phyloP scores from a whole-genome alignment of 2,329 filamentous ascomycete species.

The Beauveria scarabaeidicola region DNA sequence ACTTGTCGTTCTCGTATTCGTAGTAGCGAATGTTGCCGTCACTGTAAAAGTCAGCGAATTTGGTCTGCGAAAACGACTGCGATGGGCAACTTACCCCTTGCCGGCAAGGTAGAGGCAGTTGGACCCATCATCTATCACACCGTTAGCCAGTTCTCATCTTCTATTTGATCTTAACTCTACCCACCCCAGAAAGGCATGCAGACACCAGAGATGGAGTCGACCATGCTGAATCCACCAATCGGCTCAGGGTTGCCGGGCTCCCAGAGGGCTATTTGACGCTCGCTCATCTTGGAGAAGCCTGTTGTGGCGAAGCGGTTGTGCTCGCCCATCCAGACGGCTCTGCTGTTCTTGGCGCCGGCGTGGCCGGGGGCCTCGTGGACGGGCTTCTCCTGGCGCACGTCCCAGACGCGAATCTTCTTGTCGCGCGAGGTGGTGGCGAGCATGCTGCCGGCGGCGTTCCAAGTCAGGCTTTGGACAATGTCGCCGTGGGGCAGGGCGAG shows the following conservation, averaged over 20 bases:
- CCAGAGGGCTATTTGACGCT: constrained; percentile 92
- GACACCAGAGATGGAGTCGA: constrained; percentile 94
- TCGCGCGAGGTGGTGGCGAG: constrained; percentile 90
- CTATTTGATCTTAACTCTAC: constrained; percentile 27
- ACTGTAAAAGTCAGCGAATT: constrained; percentile 12
- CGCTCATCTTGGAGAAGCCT: constrained; percentile 97
- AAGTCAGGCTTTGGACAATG: constrained; percentile 90
- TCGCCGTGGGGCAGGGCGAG: constrained; percentile 78
- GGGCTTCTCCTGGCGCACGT: constrained; percentile 84
- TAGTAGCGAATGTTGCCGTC: constrained; percentile 99
- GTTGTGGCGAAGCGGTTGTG: constrained; percentile 94
- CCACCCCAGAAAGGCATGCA: constrained; percentile 95
- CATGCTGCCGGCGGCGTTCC: constrained; percentile 82
- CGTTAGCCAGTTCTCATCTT: constrained; percentile 16
- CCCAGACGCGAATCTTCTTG: constrained; percentile 97
- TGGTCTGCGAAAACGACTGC: constrained; percentile 34
- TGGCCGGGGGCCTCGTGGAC: constrained; percentile 81
- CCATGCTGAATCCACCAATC: constrained; percentile 78
- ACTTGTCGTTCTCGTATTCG: constrained; percentile 97
- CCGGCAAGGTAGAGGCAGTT: constrained; percentile 93
- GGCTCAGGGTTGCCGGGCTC: constrained; percentile 81
- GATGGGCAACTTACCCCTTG: constrained; percentile 61
- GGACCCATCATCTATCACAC: constrained; percentile 64
- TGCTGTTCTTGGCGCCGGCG: constrained; percentile 92
- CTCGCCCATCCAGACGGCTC: constrained; percentile 94